These are phyloP conservation scores for Talaromyces albobiverticillius DNA, from an alignment of 2,329 filamentous ascomycete species.

Conservation along the genomic window DNA sequence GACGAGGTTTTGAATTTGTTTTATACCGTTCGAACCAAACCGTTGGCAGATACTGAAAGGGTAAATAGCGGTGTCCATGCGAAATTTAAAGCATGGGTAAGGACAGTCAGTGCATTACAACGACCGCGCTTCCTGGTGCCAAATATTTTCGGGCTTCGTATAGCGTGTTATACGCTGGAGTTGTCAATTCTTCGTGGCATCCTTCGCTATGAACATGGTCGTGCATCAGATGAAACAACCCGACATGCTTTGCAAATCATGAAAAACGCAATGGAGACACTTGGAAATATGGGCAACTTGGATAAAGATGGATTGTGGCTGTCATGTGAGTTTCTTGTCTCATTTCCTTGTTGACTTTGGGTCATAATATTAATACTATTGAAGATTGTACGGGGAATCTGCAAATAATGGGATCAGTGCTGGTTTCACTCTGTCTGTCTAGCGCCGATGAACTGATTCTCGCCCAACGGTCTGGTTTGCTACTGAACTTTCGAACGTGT, in stretches of 20 bases:
- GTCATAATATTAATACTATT: neutral
- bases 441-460: neutral
- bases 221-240: neutral
- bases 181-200: neutral
- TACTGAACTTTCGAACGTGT: neutral
- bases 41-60: neutral
- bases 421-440: neutral
- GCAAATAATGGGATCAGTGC: neutral
- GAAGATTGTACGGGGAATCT: neutral
- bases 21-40: neutral
- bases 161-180: neutral
- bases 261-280: neutral
- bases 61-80: neutral
- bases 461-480: neutral
- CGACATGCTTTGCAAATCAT: neutral
- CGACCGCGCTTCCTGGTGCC: neutral
- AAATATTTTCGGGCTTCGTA: neutral
- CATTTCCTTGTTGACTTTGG: neutral
- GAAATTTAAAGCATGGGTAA: neutral
- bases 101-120: neutral
- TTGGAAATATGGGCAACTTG: neutral
- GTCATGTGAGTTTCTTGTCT: neutral
- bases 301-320: neutral
- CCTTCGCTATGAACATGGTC: neutral
- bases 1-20: neutral